phyloP scores from a whole-genome alignment of 176 grass and related monocot species.

The Oryza glumipatula region DNA sequence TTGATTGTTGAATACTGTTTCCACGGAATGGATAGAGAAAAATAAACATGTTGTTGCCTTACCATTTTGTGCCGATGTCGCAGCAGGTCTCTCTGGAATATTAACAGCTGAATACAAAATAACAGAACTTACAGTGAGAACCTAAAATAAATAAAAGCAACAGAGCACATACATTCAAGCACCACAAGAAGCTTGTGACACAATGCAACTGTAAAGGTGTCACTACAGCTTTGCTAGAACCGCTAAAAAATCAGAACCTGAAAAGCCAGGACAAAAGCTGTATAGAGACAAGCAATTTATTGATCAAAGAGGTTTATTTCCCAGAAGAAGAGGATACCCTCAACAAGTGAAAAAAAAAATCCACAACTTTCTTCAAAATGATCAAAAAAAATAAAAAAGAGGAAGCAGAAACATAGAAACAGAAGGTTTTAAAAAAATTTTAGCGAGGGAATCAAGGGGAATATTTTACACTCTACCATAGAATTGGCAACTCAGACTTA shows the following conservation, averaged over 20 bases:
- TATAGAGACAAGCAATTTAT: conserved; percentile 4
- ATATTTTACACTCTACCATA: background rate
- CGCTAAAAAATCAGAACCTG: conserved; percentile 20
- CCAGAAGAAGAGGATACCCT: background rate
- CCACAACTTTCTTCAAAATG: background rate
- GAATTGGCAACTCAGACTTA: background rate
- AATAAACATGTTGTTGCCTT: conserved; percentile 28
- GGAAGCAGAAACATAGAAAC: background rate
- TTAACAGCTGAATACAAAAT: conserved; percentile 66
- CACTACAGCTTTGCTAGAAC: conserved; percentile 30
- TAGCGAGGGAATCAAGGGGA: background rate
- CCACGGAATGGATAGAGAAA: background rate
- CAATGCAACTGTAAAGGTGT: conserved; percentile 14
- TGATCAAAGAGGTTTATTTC: background rate
- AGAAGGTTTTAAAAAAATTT: too few relatives aligned
- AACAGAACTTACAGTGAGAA: conserved; percentile 23
- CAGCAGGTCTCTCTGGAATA: conserved; percentile 83
- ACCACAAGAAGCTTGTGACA: conserved; percentile 35
- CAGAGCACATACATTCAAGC: background rate
- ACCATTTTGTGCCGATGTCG: conserved; percentile 74
- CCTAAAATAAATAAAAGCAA: conserved; percentile 21
- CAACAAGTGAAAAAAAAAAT: background rate
- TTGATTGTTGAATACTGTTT: background rate
- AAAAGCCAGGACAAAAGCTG: conserved; percentile 2
- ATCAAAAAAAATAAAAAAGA: background rate